phyloP scores from a whole-genome alignment of 306 rosid species.

The Ormosia emarginata region DNA sequence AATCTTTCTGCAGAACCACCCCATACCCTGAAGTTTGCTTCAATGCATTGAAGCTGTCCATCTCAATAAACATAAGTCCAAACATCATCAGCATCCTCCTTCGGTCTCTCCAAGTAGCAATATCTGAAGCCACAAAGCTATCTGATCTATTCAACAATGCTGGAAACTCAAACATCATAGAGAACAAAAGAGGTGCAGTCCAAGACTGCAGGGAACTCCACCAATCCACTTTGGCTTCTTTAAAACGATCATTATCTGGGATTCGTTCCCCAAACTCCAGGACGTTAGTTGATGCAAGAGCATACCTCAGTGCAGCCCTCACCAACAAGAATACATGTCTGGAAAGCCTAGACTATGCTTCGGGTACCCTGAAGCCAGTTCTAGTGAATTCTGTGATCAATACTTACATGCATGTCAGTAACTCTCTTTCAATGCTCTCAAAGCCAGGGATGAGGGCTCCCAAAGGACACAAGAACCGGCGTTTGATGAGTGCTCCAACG shows the following conservation, averaged over 20 bases:
- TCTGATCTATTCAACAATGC: constrained; percentile 39
- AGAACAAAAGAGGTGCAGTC: constrained; percentile 65
- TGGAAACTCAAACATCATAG: constrained; percentile 42
- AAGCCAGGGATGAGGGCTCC: constrained; percentile 1
- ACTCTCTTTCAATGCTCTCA: constrained; percentile 70
- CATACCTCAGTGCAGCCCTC: constrained; percentile 77
- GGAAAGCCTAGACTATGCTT: constrained; percentile 73
- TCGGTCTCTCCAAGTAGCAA: constrained; percentile 57
- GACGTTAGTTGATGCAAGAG: constrained; percentile 48
- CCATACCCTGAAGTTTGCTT: constrained; percentile 71
- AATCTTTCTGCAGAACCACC: constrained; percentile 57
- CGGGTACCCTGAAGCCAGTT: constrained; percentile 55
- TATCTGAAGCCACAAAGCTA: constrained; percentile 65
- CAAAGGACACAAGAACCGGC: constrained; percentile 24
- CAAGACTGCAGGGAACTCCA: constrained; percentile 75
- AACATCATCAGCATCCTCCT: constrained; percentile 60
- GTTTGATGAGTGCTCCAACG: constrained; percentile 30
- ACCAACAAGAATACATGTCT: constrained; percentile 86
- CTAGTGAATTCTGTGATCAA: constrained; percentile 42
- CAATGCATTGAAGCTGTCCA: constrained; percentile 63
- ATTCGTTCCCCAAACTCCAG: constrained; percentile 18
- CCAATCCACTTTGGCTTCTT: constrained; percentile 51
- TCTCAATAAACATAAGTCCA: constrained; percentile 64
- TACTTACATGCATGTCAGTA: constrained; percentile 64
- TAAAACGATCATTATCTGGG: constrained; percentile 50